Conservation (phyloP, 495 filamentous ascomycete species). For the Trichoderma erinaceum region DNA sequence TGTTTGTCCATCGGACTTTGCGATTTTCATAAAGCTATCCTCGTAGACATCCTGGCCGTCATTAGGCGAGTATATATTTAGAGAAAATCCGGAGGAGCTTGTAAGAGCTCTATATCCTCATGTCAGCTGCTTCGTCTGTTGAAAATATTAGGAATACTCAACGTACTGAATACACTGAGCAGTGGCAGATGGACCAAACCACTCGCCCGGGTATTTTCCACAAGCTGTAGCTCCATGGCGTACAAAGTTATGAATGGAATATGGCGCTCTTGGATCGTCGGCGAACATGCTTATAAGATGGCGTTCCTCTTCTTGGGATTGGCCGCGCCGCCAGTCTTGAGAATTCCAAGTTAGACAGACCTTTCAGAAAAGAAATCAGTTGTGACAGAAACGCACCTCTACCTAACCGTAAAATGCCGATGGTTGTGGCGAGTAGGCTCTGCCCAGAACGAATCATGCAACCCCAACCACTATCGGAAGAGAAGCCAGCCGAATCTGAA, state of each 20-base stretch:
- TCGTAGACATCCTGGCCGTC: constrained; percentile 90
- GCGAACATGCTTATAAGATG: constrained; percentile 78
- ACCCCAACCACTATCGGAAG: constrained; percentile 93
- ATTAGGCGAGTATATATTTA: constrained; percentile 82
- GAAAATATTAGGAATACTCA: neutral
- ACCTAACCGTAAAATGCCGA: constrained; percentile 64
- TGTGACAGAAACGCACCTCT: constrained; percentile 53
- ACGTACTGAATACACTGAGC: constrained; percentile 91
- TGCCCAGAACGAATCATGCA: constrained; percentile 99
- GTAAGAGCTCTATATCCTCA: constrained; percentile 57
- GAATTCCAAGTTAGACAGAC: constrained; percentile 13
- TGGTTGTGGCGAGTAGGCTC: constrained; percentile 80
- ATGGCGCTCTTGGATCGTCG: constrained; percentile 78
- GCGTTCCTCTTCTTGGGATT: constrained; percentile 56
- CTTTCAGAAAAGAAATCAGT: constrained; percentile 21
- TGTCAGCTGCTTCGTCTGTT: constrained; percentile 23
- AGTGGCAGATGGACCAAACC: constrained; percentile 98
- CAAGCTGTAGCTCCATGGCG: constrained; percentile 80
- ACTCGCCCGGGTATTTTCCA: constrained; percentile 92
- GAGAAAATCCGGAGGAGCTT: constrained; percentile 48
- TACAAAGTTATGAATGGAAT: constrained; percentile 94
- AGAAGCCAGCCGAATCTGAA: constrained; percentile 74
- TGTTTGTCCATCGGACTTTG: constrained; percentile 52
- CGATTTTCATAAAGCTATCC: constrained; percentile 72
- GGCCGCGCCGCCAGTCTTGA: constrained; percentile 71